Evolutionary conservation across 2,329 filamentous ascomycete genomes (phyloP).

Genomic region (Cadophora sp.): DNA sequence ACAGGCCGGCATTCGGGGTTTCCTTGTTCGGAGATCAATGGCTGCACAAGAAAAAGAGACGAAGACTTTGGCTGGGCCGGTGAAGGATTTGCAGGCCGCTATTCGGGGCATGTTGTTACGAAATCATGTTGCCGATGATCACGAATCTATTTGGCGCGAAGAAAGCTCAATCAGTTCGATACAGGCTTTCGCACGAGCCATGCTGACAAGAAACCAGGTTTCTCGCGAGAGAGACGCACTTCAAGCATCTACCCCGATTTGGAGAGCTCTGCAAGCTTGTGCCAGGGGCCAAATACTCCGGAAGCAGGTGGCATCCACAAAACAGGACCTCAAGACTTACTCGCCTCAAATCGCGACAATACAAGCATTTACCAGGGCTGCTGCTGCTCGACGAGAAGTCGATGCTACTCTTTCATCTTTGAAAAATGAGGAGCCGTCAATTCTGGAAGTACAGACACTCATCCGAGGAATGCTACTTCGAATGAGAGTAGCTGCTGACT

Average conservation of each 20-base stretch:
- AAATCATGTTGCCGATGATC: conserved; percentile 58
- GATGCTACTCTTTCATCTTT: conserved; percentile 56
- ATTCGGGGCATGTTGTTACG: conserved; percentile 69
- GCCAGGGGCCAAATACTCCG: conserved; percentile 56
- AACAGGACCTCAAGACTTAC: conserved; percentile 60
- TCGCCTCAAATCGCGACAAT: conserved; percentile 45
- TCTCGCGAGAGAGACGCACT: conserved; percentile 58
- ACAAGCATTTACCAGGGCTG: conserved; percentile 54
- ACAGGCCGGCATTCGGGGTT: conserved; percentile 71
- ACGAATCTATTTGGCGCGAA: conserved; percentile 58
- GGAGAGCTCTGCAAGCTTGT: conserved; percentile 54
- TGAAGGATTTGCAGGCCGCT: conserved; percentile 68
- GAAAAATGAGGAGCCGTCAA: conserved; percentile 52
- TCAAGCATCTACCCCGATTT: conserved; percentile 55
- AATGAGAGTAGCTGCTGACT: conserved; percentile 55
- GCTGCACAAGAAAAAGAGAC: conserved; percentile 63
- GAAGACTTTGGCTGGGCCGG: conserved; percentile 56
- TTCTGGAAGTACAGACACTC: conserved; percentile 62
- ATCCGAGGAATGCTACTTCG: conserved; percentile 68
- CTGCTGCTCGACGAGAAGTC: conserved; percentile 59
- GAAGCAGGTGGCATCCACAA: conserved; percentile 52
- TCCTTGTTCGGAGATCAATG: conserved; percentile 66
- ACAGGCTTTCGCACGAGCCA: conserved; percentile 71
- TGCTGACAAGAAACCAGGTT: conserved; percentile 63
- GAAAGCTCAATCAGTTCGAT: conserved; percentile 59